These are phyloP conservation scores for Pythium utonaiense DNA, from an alignment of 352 stramenopile genomes.

Conservation along the genomic window DNA sequence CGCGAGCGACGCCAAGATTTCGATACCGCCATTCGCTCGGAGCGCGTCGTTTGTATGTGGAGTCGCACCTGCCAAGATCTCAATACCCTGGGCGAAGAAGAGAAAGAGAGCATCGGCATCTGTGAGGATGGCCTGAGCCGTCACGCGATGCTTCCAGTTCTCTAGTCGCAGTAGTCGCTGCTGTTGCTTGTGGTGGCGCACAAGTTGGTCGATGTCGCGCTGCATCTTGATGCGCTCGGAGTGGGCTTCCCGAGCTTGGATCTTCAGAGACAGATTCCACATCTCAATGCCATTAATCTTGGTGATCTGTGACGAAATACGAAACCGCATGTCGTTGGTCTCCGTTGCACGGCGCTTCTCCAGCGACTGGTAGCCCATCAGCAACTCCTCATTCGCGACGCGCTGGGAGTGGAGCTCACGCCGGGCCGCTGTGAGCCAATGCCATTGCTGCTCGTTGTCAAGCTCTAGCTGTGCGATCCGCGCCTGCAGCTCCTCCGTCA, in stretches of 20 bases:
- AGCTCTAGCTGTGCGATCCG: slow-evolving; percentile 29
- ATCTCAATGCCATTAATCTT: slow-evolving; percentile 78
- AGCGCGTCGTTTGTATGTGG: slow-evolving; percentile 44
- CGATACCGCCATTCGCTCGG: slow-evolving; percentile 56
- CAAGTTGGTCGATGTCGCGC: slow-evolving; percentile 33
- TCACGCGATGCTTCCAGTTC: slow-evolving; percentile 74
- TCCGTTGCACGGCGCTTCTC: slow-evolving; percentile 70
- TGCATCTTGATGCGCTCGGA: slow-evolving; percentile 50
- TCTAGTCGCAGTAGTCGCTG: slow-evolving; percentile 53
- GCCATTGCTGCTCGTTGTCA: slow-evolving; percentile 41
- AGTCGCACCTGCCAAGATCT: slow-evolving; percentile 47
- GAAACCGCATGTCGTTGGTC: slow-evolving; percentile 78
- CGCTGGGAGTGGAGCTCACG: slow-evolving; percentile 63
- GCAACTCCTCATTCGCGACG: slow-evolving; percentile 63
- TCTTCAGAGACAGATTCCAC: slow-evolving; percentile 77
- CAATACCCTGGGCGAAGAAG: slow-evolving; percentile 66
- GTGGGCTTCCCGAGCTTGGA: slow-evolving; percentile 57
- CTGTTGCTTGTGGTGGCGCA: slow-evolving; percentile 58
- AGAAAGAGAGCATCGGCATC: slow-evolving; percentile 60
- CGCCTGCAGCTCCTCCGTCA: slow-evolving; percentile 40
- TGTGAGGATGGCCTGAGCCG: slow-evolving; percentile 59
- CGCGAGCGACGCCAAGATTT: slow-evolving; percentile 49
- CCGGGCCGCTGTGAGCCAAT: slow-evolving; percentile 69
- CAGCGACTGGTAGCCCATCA: slow-evolving; percentile 56
- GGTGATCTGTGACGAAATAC: slow-evolving; percentile 59